Base-by-base conservation (phyloP, 345 rosid species). In the Erucastrum elatum region DNA sequence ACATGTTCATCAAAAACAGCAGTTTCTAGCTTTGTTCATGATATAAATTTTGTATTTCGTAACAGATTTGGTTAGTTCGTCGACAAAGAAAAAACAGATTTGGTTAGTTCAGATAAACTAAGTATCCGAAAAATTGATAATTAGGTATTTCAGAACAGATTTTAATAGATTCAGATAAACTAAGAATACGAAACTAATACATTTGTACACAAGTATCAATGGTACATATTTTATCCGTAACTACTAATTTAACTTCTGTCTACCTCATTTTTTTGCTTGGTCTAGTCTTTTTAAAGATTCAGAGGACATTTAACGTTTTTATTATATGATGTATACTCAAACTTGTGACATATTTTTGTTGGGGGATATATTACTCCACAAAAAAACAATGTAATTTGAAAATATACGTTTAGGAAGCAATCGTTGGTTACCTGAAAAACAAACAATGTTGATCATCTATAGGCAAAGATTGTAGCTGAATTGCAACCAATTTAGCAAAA, bases 361-460 rank as follows among this genome's bases (percentile, higher is more conserved):
- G 11, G 25, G 8, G 44, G 70, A 73, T 55, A 3, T 49, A 67
- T 63, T 53, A 53, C 29, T 69, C 44, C 41, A 16, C 26, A 41
- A 41, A 41, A 41, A 39, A 69, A 9, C 3, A 62, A 60, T 17
- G 37, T 29, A 59, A 13, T 3, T 9, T 75, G 34, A 25, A 31
- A 5, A 4, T 51, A 12, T n/a, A 44, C 4, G 6, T 13, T 76
- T 60, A 31, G 0, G 5, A 2, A 58, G 8, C 1, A 75, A 21
- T 56, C 11, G 2, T 6, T 72, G 6, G 30, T 61, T 81, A 94
- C 98, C 94, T 94, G 98, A 27, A 94, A 11, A 49, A 80, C 72
- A 82, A 83, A 81, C 13, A 94, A 81, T 11, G 92, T 77, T 84
- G 85, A 76, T 88, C 86, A 41, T 82, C 84, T 67, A 78, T 70